phyloP scores from a whole-genome alignment of 805 yeast species.

The Ogataea philodendri region DNA sequence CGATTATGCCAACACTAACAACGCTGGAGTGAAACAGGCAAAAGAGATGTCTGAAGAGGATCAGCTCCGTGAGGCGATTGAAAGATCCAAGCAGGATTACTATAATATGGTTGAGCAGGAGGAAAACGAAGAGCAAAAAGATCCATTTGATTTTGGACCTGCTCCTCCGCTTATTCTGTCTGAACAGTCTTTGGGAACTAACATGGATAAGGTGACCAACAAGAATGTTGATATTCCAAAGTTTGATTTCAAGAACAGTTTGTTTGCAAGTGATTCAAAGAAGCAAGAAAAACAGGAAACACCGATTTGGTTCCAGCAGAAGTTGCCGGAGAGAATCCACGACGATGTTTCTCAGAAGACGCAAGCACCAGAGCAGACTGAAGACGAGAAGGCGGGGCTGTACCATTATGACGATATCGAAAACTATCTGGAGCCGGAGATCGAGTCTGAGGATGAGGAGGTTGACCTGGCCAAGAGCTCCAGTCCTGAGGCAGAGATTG shows the following conservation, averaged over 20 bases:
- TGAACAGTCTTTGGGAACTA: constrained; percentile 20
- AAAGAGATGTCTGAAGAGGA: constrained; percentile 27
- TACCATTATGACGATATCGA: constrained; percentile 51
- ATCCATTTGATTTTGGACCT: constrained; percentile 6
- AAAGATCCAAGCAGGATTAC: constrained; percentile 45
- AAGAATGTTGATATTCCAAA: constrained; percentile 16
- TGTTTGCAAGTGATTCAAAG: constrained; percentile 3
- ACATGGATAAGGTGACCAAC: constrained; percentile 4
- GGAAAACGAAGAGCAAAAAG: constrained; percentile 2
- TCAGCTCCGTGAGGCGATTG: constrained; percentile 44
- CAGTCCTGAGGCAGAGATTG: not conserved
- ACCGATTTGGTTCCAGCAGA: constrained; percentile 24
- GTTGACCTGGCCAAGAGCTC: not conserved
- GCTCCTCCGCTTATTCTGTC: constrained; percentile 25
- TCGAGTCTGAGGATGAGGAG: constrained; percentile 7
- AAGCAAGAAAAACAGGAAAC: constrained; percentile 12
- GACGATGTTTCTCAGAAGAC: constrained; percentile 1
- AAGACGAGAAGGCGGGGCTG: constrained; percentile 48
- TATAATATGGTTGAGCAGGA: constrained; percentile 28
- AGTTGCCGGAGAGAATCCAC: constrained; percentile 5
- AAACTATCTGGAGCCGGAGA: constrained; percentile 24
- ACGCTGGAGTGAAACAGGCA: constrained; percentile 17
- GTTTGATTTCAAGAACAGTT: constrained; percentile 16
- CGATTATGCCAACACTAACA: constrained; percentile 32
- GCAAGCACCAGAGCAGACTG: constrained; percentile 21